Base-by-base conservation (phyloP, 225 moss, liverwort and hornwort genomes). In the Physcomitrellopsis africana region DNA sequence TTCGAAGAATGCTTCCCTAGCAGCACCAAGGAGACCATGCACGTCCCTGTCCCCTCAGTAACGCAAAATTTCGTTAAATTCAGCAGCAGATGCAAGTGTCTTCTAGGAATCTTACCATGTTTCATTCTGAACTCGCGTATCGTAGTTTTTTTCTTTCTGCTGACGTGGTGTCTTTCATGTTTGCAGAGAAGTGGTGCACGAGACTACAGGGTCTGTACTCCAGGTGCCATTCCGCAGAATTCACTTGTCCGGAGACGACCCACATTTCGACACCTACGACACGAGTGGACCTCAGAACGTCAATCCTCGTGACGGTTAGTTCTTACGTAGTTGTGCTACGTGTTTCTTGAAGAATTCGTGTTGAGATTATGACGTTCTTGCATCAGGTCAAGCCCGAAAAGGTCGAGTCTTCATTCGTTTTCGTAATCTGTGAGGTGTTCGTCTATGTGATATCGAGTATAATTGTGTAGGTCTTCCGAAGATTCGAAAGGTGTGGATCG, bases 1-100 rank as follows among this genome's bases (percentile, higher is more conserved):
- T 96, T 96, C 72, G 77, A 92, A 70, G 92, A 96, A 47, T 96
- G 96, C 81, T 96, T 96, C 54, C 94, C 92, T 22, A 85, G 78
- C 70, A 94, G 94, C 75, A 91, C 94, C 20, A 86, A 94, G 76
- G 94, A 94, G 77, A 80, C 74, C 48, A 89, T 46, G 96, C 92
- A 75, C 55, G 87, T 13, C 13, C 49, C 20, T 1, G 0, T n/a
- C 19, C 37, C 52, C 52, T 9, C 3, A 24, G 55, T 56, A 24
- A 0, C 9, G 24, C n/a, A 23, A n/a, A 51, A 69, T 61, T 68
- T 10, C 1, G 29, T 52, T 24, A 23, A 62, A 23, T 60, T 15
- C 10, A 19, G 51, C 16, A 3, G 47, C 15, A 14, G 24, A 8
- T 27, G 3, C 26, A 11, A 10, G 20, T 3, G 11, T 37, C n/a